Conservation (phyloP, 1,139 yeast species). For the Tardiomyces blankii region DNA sequence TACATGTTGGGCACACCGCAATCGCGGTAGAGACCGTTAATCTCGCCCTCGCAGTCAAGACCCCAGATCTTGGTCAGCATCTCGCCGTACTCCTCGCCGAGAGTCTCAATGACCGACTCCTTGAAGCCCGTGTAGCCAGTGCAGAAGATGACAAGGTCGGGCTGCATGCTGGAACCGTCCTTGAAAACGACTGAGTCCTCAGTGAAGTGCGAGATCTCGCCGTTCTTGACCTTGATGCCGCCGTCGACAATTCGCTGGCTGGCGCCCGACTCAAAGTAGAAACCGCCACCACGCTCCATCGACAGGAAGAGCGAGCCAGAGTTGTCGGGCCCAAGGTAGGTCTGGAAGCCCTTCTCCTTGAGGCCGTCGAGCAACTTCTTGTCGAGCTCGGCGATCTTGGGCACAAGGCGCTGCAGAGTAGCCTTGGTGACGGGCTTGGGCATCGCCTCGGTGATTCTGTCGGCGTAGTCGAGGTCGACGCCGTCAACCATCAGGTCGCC, state of each 20-base stretch:
- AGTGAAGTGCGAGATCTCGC: constrained; percentile 26
- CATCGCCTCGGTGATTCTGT: constrained; percentile 24
- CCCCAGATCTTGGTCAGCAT: constrained; percentile 17
- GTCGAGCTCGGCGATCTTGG: constrained; percentile 25
- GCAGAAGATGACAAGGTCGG: constrained; percentile 33
- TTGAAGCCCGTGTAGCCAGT: constrained; percentile 36
- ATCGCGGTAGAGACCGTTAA: constrained; percentile 10
- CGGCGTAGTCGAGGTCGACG: constrained; percentile 30
- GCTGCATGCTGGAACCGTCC: constrained; percentile 29
- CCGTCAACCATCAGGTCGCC: constrained; percentile 29
- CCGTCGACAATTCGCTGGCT: constrained; percentile 31
- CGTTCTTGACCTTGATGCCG: constrained; percentile 28
- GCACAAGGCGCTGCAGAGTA: constrained; percentile 26
- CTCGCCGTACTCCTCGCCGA: constrained; percentile 25
- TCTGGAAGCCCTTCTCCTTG: constrained; percentile 27
- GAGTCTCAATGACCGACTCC: constrained; percentile 30
- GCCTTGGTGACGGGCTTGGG: constrained; percentile 26
- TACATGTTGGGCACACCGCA: constrained; percentile 12
- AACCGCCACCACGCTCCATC: constrained; percentile 35
- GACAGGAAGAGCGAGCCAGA: constrained; percentile 34
- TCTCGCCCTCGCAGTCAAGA: constrained; percentile 15
- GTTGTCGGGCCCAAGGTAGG: constrained; percentile 34
- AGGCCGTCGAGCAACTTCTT: constrained; percentile 24
- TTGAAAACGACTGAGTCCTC: constrained; percentile 29
- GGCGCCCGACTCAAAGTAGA: constrained; percentile 36